Base-by-base conservation (phyloP, 2,329 filamentous ascomycete species). In the Ascochyta fabae region DNA sequence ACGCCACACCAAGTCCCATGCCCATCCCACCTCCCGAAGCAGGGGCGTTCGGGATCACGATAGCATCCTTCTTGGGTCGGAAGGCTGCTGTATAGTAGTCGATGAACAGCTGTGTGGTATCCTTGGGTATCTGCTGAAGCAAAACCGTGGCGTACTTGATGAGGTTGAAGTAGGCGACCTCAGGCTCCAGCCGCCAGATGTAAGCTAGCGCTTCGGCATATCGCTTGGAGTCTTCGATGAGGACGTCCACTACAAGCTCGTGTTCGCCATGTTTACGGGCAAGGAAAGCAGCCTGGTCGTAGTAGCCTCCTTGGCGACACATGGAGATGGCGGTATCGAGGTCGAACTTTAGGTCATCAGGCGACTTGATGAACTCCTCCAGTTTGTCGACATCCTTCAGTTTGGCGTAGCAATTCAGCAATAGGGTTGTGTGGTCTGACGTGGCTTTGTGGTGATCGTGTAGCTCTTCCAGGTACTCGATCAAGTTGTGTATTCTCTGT, bases 401-500 rank as follows among this genome's bases (percentile, higher is more conserved):
- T 72, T 99, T 99, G 0, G 95, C 95, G 72, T 99, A 99, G 77
- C 95, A 99, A 73, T 99, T 99, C 39, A 99, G 80, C 0, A 99
- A 82, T 10, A 99, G 80, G 0, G 95, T 99, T 0, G 95, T 99
- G 67, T 99, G 95, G 64, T 99, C 95, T 1, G 92, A 89, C 2
- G 94, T 97, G 0, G 95, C 96, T 71, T 89, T 94, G 69, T 94
- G 88, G 67, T 96, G 92, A 60, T 98, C 92, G 69, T 99, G 95
- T 15, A 99, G 81, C 75, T 99, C 92, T 77, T 99, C 96, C 2
- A 99, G 83, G 69, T 98, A 99, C 71, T 96, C 92, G 51, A 99
- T 98, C 26, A 99, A 81, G 71, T 98, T 99, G 67, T 97, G 92
- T 76, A 99, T 97, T 59, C 93, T 86, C 83, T 99, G 95, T 0